Percentiles rank a stretch among this genome's conserved stretches.
Evolutionary conservation across 148 eudicot genomes (phyloP).

Genomic region (Dianthus caryophyllus): DNA sequence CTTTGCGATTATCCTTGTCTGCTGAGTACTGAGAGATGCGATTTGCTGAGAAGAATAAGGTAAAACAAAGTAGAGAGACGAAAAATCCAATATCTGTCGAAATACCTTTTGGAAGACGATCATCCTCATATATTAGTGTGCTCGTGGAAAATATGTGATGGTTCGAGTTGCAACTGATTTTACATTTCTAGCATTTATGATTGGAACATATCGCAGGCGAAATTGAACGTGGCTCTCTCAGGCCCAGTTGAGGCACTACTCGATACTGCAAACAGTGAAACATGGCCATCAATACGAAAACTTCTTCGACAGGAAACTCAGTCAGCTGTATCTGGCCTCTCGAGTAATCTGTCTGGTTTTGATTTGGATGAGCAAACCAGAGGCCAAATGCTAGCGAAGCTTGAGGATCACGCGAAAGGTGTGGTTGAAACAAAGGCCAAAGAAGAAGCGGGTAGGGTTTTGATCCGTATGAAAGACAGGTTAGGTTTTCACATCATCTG

Average conservation of each 20-base stretch:
- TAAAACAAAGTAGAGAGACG: neutral
- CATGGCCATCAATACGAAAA: constrained; percentile 89
- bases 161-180: neutral
- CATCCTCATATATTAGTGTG: neutral
- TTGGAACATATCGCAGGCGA: constrained; percentile 45
- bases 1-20: neutral
- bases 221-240: constrained; percentile 62
- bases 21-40: neutral
- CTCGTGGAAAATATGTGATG: neutral
- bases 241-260: constrained; percentile 94
- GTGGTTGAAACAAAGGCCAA: constrained; percentile 79
- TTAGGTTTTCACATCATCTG: constrained; percentile 10
- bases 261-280: constrained; percentile 76
- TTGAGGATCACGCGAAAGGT: constrained; percentile 69
- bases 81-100: neutral
- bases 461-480: constrained; percentile 96
- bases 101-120: no score
- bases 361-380: constrained; percentile 70
- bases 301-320: constrained; percentile 78
- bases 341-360: constrained; percentile 70
- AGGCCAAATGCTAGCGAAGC: constrained; percentile 52
- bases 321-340: constrained; percentile 65
- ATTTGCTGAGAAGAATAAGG: neutral
- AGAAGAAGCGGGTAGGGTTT: constrained; percentile 90
- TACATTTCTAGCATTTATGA: neutral